Evolutionary conservation across 2,329 filamentous ascomycete species (phyloP).

Genomic region (Paradendryphiella salina): DNA sequence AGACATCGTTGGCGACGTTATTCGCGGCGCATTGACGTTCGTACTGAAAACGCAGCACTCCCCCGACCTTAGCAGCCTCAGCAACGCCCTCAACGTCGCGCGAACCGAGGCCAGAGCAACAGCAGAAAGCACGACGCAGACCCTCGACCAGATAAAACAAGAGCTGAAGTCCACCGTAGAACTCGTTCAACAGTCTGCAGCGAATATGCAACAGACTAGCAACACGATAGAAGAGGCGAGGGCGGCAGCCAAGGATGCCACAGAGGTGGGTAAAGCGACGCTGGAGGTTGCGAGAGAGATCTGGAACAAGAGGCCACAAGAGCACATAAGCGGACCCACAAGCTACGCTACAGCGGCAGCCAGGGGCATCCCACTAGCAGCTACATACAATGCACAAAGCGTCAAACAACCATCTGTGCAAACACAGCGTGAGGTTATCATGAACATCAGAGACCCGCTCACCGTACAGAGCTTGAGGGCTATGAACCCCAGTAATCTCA

Average conservation of each 20-base stretch:
- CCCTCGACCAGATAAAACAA: slow-evolving; percentile 15
- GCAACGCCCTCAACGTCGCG: slow-evolving; percentile 17
- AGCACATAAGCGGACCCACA: slow-evolving; percentile 6
- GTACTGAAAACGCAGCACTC: slow-evolving; percentile 23
- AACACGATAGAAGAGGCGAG: slow-evolving; percentile 18
- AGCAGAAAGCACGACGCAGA: slow-evolving; percentile 10
- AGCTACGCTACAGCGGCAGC: slow-evolving; percentile 19
- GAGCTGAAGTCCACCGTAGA: slow-evolving; percentile 10
- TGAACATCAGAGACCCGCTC: slow-evolving; percentile 19
- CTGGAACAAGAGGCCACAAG: slow-evolving; percentile 11
- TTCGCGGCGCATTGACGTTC: slow-evolving; percentile 18
- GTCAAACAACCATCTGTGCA: slow-evolving; percentile 13
- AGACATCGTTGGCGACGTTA: slow-evolving; percentile 14
- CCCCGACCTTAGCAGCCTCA: slow-evolving; percentile 16
- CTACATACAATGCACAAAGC: slow-evolving; percentile 23
- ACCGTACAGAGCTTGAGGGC: slow-evolving; percentile 20
- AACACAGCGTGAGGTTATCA: slow-evolving; percentile 20
- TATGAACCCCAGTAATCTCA: slow-evolving; percentile 19
- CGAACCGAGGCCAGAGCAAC: slow-evolving; percentile 17
- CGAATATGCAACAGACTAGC: slow-evolving; percentile 14
- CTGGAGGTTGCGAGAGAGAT: slow-evolving; percentile 15
- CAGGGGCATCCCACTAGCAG: slow-evolving; percentile 9
- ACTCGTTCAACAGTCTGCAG: slow-evolving; percentile 5
- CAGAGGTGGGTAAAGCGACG: slow-evolving; percentile 11
- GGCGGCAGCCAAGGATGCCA: slow-evolving; percentile 16